Percentiles rank a stretch among this genome's conserved stretches.
These are phyloP conservation scores for Asterella californica DNA, from an alignment of 225 moss, liverwort and hornwort genomes.

Conservation along the genomic window DNA sequence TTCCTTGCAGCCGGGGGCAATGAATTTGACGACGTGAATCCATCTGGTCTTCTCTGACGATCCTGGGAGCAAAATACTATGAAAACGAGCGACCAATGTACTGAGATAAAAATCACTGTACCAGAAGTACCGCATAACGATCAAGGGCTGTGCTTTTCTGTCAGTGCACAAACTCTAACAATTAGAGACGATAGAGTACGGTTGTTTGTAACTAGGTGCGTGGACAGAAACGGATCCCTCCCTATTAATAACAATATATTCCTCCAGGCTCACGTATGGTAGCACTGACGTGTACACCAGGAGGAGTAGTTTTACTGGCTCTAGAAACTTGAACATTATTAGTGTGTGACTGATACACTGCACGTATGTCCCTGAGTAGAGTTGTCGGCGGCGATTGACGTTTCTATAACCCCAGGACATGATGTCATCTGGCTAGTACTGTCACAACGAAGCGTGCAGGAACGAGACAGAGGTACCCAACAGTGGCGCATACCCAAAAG, in stretches of 20 bases:
- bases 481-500: too few species aligned
- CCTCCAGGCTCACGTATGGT: too few species aligned
- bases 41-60: slow-evolving; percentile 73
- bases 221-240: too few species aligned
- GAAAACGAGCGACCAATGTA: not conserved
- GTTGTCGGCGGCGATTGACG: not conserved
- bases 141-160: not conserved
- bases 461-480: too few species aligned
- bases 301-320: too few species aligned
- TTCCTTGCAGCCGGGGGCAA: slow-evolving; percentile 54
- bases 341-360: not conserved
- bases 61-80: slow-evolving; percentile 38
- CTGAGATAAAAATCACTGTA: not conserved
- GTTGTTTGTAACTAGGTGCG: too few species aligned
- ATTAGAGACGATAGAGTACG: too few species aligned
- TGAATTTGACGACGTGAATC: slow-evolving; percentile 44
- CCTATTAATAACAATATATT: too few species aligned
- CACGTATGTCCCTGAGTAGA: not conserved
- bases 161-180: not conserved
- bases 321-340: too few species aligned
- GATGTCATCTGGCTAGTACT: not conserved
- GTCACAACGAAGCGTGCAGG: too few species aligned
- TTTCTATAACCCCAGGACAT: not conserved
- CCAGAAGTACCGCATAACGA: not conserved
- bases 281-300: too few species aligned